Evolutionary conservation across 345 rosid species (phyloP), one percentile per base, ranked within the genome.

Genomic region (Pistacia vera): DNA sequence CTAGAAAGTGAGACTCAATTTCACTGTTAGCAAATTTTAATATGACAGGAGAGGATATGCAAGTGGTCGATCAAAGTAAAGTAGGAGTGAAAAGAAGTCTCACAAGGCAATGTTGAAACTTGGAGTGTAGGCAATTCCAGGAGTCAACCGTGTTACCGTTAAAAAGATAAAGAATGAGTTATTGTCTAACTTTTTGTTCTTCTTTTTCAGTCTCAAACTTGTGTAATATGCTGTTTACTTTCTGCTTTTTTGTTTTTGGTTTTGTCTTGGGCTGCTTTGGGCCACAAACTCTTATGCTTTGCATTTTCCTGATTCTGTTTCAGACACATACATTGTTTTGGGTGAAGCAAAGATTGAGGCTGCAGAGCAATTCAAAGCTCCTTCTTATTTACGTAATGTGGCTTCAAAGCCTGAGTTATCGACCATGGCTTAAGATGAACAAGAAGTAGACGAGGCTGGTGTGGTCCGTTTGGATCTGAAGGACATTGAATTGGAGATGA

Each of bases 81-180:
- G 85, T 75, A 56, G 85, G 70, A 82, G 87, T 74, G 87, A 81
- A 73, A 84, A 84, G 59, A 84, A 84, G 80, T 81, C 81, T 71
- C 83, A 83, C 5, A 85, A 82, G 28, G 87, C 87, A 0, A 85
- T 85, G 85, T 68, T 85, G 81, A 85, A 85, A 78, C 87, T 85
- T 36, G 87, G 87, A 59, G 82, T 85, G 85, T 82, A 84, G 72
- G 78, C 87, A 16, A 80, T 85, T 61, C 70, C 73, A 12, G 87
- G 87, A 59, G 85, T 85, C 60, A 85, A 83, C 30, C 81, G 87
- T 41, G 85, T 85, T 58, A 82, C 83, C 2, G 83, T 79, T 18
- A 82, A 82, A 72, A 85, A 79, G 80, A 82, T 61, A 17, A 61
- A 25, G 25, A 61, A 18, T n/a, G 68, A 30, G 33, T 30, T 30